These are phyloP conservation scores for Nitzschia sp. DNA, from an alignment of 108 stramenopile species.

Conservation along the genomic window DNA sequence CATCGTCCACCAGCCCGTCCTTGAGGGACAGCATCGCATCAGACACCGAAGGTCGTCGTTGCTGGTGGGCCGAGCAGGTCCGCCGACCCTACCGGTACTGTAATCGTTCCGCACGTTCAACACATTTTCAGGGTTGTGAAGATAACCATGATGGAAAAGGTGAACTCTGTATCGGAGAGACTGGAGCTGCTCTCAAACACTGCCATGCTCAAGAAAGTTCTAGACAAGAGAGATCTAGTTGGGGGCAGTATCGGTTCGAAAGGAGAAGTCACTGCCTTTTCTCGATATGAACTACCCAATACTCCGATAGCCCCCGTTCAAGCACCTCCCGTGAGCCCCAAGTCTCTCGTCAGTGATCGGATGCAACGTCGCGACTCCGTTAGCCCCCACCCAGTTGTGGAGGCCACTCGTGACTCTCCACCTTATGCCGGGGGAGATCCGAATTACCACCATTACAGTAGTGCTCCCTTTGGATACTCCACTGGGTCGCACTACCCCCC, in stretches of 20 bases:
- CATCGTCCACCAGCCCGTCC: too few species aligned
- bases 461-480: neutral
- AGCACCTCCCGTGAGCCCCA: constrained; percentile 4
- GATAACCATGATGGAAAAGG: constrained; percentile 60
- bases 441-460: neutral
- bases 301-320: neutral
- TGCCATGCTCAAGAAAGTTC: constrained; percentile 24
- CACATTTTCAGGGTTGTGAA: constrained; percentile 5
- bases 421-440: neutral
- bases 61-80: too few species aligned
- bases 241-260: neutral
- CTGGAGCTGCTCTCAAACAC: constrained; percentile 31
- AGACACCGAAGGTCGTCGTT: too few species aligned
- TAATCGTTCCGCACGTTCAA: too few species aligned
- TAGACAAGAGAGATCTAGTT: constrained; percentile 1
- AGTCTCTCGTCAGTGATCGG: constrained; percentile 1
- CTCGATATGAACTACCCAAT: neutral
- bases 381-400: neutral
- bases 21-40: too few species aligned
- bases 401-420: constrained; percentile 1
- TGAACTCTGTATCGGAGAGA: neutral
- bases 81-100: too few species aligned
- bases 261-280: neutral
- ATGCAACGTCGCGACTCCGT: neutral
- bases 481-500: neutral